Base-by-base conservation (phyloP, 768 basidiomycete species). In the Grammothele lineata region DNA sequence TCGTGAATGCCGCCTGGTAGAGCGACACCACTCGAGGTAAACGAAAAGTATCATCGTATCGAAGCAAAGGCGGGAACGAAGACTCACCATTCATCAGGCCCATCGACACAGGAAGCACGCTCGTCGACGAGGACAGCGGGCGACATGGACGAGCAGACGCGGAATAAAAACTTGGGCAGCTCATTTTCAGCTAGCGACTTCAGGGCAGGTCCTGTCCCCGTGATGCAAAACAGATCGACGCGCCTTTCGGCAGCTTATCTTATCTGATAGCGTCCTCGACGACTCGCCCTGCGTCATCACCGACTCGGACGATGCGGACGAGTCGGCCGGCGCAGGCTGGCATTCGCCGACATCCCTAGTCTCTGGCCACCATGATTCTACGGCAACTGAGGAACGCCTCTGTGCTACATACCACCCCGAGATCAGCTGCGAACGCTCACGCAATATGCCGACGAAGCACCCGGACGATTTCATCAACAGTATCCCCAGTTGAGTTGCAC, bases 21-120 rank as follows among this genome's bases (percentile, higher is more conserved):
- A 69, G 55, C 64, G 63, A 62, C 64, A 69, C 72, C 70, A 67
- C 81, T 81, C 76, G 68, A 64, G 70, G 57, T 48, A 60, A 65
- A 63, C 62, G 53, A 66, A 65, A 57, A 60, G 61, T 59, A 75
- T 83, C 85, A 87, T 87, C 85, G 62, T 54, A 59, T 75, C 73
- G 74, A 72, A 59, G 56, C 40, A n/a, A 21, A 15, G 37, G 32
- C 36, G 22, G 27, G 10, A 45, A n/a, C 22, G n/a, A 27, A 26
- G 15, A 56, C 58, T 55, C 40, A 47, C 53, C 45, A 42, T 17
- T n/a, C 40, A 38, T 15, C 18, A 32, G 25, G 37, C 45, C 50
- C 45, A 38, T 17, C 40, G 36, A n/a, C n/a, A n/a, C n/a, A n/a
- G n/a, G 11, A 24, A 30, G 18, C n/a, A 9, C 5, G 18, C 21